Base-by-base conservation (phyloP, 2,329 filamentous ascomycete genomes). In the Fusarium algeriense region DNA sequence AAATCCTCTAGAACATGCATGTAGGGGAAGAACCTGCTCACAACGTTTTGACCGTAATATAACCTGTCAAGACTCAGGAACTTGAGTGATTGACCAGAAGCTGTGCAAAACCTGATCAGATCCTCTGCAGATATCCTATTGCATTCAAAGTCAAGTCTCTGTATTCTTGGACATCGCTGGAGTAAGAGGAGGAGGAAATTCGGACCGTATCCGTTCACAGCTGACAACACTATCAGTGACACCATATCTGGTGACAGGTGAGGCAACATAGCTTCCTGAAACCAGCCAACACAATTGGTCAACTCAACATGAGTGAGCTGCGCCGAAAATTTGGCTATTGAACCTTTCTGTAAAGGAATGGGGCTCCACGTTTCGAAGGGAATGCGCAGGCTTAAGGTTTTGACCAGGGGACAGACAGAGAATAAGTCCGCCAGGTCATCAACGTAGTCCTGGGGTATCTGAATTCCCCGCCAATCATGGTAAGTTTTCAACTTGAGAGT, bases 121-220 rank as follows among this genome's bases (percentile, higher is more conserved):
- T 37, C 17, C 7, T 11, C 20, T 14, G 4, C 0, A 11, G 12
- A 19, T 3, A 14, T 15, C 12, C 15, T 34, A 0, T 6, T 0
- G 32, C 32, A 8, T 6, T 1, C 7, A 3, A 37, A 12, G 6
- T 8, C 19, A 8, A 50, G 8, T 11, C 20, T 50, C 12, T 37
- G 15, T 11, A 50, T 14, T 12, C 10, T n/a, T 11, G 48, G 32
- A 26, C 32, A 37, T 20, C 15, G 20, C 2, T 50, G 20, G 14
- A 15, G 6, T 2, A 50, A 17, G 17, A 8, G 23, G 10, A 13
- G 1, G 6, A 50, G 20, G 17, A 50, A 50, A 6, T 20, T 15
- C 32, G 14, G 2, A 10, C 13, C 13, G 17, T 23, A 13, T 3
- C 6, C 3, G 6, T 10, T 6, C 17, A 10, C 23, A 19, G 10